Percentiles rank a stretch among this genome's conserved stretches.
Evolutionary conservation across 352 stramenopile species (phyloP).

Genomic region (Phytopythium aichiense): DNA sequence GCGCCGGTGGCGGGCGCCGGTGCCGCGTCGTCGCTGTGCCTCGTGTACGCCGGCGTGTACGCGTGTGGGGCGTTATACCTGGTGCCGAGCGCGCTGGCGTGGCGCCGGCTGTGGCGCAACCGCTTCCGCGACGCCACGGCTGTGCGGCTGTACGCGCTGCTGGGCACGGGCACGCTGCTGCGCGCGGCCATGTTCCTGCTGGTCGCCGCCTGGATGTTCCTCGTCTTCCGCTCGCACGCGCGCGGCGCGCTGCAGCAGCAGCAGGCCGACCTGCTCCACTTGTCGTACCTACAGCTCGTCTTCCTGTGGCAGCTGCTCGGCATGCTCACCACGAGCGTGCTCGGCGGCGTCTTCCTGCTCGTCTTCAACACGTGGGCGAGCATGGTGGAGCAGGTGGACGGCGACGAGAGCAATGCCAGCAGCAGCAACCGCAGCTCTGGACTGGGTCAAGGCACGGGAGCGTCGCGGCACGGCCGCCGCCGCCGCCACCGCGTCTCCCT

Average conservation of each 20-base stretch:
- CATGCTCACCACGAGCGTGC: constrained; percentile 34
- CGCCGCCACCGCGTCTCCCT: not conserved
- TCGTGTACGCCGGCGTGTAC: constrained; percentile 51
- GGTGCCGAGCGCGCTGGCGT: constrained; percentile 29
- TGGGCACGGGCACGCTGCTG: constrained; percentile 39
- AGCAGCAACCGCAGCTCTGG: constrained; percentile 5
- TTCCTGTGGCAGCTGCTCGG: constrained; percentile 50
- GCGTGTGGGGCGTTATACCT: constrained; percentile 44
- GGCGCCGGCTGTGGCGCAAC: constrained; percentile 35
- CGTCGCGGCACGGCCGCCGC: not conserved
- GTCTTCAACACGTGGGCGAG: constrained; percentile 65
- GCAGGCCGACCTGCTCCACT: constrained; percentile 42
- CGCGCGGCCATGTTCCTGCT: constrained; percentile 45
- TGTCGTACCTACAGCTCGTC: constrained; percentile 57
- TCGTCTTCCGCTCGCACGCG: constrained; percentile 29
- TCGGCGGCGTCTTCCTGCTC: constrained; percentile 50
- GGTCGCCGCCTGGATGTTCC: constrained; percentile 49
- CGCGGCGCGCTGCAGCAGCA: constrained; percentile 17
- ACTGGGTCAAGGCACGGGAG: not conserved
- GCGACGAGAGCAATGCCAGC: constrained; percentile 5
- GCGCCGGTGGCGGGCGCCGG: not conserved
- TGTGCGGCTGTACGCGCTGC: constrained; percentile 48
- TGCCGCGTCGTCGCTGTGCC: constrained; percentile 28
- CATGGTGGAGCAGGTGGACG: constrained; percentile 57
- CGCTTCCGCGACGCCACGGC: constrained; percentile 41